Evolutionary conservation across 177 flowering plant species (phyloP).

Genomic region (Telopea speciosissima): DNA sequence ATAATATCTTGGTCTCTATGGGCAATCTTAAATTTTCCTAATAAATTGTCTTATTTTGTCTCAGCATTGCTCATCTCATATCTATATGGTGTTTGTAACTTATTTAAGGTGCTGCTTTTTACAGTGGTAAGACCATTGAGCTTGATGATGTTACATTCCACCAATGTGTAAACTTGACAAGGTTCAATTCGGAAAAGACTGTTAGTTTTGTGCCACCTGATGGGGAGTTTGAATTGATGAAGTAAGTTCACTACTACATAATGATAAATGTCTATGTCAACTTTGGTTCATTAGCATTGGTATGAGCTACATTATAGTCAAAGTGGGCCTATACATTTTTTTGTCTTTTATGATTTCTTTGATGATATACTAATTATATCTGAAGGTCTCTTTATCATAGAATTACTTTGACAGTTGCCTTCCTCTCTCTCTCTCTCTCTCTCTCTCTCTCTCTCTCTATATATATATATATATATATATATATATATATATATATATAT

Average conservation of each 20-base stretch:
- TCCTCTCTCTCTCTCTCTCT: too few species aligned
- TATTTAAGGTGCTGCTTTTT: slow-evolving; percentile 18
- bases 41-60: neutral
- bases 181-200: slow-evolving; percentile 99
- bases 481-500: too few species aligned
- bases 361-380: neutral
- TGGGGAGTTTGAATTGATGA: slow-evolving; percentile 99
- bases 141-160: slow-evolving; percentile 99
- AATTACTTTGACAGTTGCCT: too few species aligned
- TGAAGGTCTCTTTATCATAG: too few species aligned
- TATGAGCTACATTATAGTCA: neutral
- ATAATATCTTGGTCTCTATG: too few species aligned
- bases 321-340: neutral
- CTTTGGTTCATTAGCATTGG: neutral
- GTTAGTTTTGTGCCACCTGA: slow-evolving; percentile 99
- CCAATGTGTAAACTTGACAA: slow-evolving; percentile 94
- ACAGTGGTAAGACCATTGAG: slow-evolving; percentile 98
- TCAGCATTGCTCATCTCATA: neutral
- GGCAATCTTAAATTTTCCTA: too few species aligned
- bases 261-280: neutral
- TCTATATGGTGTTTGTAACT: slow-evolving; percentile 4
- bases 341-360: neutral
- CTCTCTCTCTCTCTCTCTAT: too few species aligned
- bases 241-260: slow-evolving; percentile 46
- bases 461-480: too few species aligned